phyloP scores from a whole-genome alignment of 2,329 filamentous ascomycete species.

The Periconia sp. region DNA sequence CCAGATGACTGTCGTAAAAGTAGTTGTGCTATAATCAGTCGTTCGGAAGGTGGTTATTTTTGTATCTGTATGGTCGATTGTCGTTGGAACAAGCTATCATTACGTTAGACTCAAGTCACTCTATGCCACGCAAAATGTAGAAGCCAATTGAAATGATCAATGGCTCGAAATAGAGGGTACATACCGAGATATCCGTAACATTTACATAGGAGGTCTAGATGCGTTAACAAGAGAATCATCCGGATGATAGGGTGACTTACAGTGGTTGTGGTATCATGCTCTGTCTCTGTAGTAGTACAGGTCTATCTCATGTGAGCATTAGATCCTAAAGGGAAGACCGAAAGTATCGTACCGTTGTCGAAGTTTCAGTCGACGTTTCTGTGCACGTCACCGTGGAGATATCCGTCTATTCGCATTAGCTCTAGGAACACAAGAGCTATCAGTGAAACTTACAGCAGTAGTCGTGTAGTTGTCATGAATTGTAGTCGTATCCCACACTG shows the following conservation, averaged over 20 bases:
- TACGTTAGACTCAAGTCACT: no score
- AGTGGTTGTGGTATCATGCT: slow-evolving; percentile 4
- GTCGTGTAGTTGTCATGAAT: slow-evolving; percentile 6
- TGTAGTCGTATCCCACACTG: slow-evolving; percentile 15
- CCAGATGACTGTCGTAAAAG: no score
- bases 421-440: neutral
- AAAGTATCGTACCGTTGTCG: slow-evolving; percentile 5
- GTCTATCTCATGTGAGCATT: slow-evolving; percentile 8
- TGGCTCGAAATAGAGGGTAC: no score
- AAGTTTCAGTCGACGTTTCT: slow-evolving; percentile 9
- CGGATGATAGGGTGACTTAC: no score
- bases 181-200: no score
- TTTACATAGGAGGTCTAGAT: no score
- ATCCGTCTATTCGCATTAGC: slow-evolving; percentile 4
- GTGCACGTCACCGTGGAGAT: neutral
- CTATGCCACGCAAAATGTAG: no score
- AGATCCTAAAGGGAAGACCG: no score
- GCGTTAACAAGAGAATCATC: no score
- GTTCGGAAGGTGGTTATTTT: slow-evolving; percentile 11
- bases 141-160: no score
- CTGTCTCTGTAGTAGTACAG: slow-evolving; percentile 4
- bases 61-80: neutral
- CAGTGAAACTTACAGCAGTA: neutral
- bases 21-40: slow-evolving; percentile 16
- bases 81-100: neutral